These are phyloP conservation scores for Dothistroma pini DNA, from an alignment of 2,329 filamentous ascomycete species.

Conservation along the genomic window DNA sequence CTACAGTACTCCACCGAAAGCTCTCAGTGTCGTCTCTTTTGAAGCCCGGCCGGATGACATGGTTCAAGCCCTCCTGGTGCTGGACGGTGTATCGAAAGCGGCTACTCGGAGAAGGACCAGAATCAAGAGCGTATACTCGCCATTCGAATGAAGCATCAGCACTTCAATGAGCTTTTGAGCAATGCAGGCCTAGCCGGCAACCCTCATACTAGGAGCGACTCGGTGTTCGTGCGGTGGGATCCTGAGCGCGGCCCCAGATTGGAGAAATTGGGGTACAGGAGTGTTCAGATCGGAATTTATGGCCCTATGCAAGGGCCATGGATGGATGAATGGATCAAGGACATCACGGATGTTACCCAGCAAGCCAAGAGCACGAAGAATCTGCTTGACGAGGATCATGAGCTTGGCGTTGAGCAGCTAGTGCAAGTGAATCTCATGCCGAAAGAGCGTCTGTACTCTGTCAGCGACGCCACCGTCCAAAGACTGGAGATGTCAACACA, in stretches of 20 bases:
- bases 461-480: neutral
- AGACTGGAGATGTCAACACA: neutral
- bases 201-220: constrained; percentile 4
- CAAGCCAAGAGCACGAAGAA: constrained; percentile 6
- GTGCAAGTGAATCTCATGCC: neutral
- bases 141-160: constrained; percentile 6
- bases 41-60: constrained; percentile 7
- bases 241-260: constrained; percentile 9
- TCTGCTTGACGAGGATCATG: constrained; percentile 3
- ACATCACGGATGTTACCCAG: constrained; percentile 8
- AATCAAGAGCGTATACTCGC: constrained; percentile 11
- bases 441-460: neutral
- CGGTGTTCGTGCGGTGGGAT: constrained; percentile 10
- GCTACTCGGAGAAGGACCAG: constrained; percentile 7
- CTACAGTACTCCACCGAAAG: neutral
- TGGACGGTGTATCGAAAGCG: constrained; percentile 13
- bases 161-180: constrained; percentile 7
- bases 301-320: constrained; percentile 3
- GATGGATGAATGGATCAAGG: constrained; percentile 9
- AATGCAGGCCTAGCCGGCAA: constrained; percentile 4
- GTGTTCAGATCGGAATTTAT: constrained; percentile 12
- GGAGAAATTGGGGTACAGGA: constrained; percentile 9
- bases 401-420: neutral
- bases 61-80: constrained; percentile 11
- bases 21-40: constrained; percentile 6